These are phyloP conservation scores for Aspergillus ruber DNA, from an alignment of 2,329 filamentous ascomycete species.

Conservation along the genomic window DNA sequence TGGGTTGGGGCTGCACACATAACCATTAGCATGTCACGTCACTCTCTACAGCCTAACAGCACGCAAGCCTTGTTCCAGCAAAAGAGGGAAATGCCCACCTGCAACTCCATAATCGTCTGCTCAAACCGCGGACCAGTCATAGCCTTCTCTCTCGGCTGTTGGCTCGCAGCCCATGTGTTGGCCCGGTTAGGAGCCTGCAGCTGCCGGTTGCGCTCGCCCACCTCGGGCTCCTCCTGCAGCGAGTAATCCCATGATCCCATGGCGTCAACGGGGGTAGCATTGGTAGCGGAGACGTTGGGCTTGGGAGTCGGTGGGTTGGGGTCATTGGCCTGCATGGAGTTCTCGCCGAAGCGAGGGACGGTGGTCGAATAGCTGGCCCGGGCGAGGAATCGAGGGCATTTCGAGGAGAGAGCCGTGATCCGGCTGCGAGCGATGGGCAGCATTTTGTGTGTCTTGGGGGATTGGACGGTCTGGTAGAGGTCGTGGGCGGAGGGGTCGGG, in stretches of 20 bases:
- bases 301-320: conserved; percentile 46
- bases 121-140: conserved; percentile 96
- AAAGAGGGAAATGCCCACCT: conserved; percentile 55
- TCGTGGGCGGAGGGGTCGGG: conserved; percentile 9
- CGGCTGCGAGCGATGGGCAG: conserved; percentile 39
- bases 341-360: conserved; percentile 34
- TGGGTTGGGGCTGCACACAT: conserved; percentile 67
- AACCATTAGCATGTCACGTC: background rate
- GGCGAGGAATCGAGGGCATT: conserved; percentile 24
- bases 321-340: conserved; percentile 50
- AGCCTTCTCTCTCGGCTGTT: conserved; percentile 70
- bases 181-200: conserved; percentile 82
- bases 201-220: conserved; percentile 51
- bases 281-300: conserved; percentile 56
- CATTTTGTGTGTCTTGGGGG: conserved; percentile 27
- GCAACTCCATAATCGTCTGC: conserved; percentile 86
- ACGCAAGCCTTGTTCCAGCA: background rate
- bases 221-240: conserved; percentile 50
- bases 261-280: conserved; percentile 49
- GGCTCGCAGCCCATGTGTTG: conserved; percentile 76
- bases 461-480: conserved; percentile 2
- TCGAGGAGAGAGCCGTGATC: conserved; percentile 42
- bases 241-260: conserved; percentile 45
- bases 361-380: conserved; percentile 40
- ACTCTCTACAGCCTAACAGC: background rate